Conservation (phyloP, 108 stramenopile genomes). For the Skeletonema menzelii region DNA sequence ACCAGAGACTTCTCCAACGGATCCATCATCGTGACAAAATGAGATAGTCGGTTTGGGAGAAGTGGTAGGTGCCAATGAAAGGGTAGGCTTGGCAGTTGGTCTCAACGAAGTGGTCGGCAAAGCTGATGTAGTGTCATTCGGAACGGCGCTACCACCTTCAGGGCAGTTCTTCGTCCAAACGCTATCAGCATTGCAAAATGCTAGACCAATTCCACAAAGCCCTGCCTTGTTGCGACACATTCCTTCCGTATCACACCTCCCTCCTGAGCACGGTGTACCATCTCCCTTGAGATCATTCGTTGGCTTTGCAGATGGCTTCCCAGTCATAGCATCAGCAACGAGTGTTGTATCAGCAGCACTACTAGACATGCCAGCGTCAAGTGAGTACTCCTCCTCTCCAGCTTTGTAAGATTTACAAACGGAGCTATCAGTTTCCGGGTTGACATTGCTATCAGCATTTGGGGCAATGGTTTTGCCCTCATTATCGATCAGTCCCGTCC, state of each 20-base stretch:
- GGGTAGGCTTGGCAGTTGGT: conserved; percentile 3
- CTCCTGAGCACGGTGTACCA: conserved; percentile 41
- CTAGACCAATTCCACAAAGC: conserved; percentile 38
- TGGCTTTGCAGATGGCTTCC: conserved; percentile 9
- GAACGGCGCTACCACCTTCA: neutral
- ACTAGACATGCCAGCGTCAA: conserved; percentile 42
- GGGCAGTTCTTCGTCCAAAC: conserved; percentile 30
- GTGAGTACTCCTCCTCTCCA: conserved; percentile 10
- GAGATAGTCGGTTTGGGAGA: neutral
- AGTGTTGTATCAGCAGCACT: neutral
- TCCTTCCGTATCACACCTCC: conserved; percentile 17
- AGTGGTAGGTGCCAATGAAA: neutral
- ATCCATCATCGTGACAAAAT: conserved; percentile 36
- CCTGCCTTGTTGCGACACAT: conserved; percentile 48
- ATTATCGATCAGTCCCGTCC: conserved; percentile 20
- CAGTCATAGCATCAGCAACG: neutral
- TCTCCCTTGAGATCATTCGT: conserved; percentile 41
- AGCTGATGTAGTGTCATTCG: neutral
- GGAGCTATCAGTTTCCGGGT: conserved; percentile 29
- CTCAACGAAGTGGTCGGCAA: conserved; percentile 5
- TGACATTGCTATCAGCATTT: conserved; percentile 33
- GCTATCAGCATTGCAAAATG: conserved; percentile 43
- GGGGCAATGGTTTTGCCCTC: conserved; percentile 18
- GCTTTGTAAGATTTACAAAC: conserved; percentile 17
- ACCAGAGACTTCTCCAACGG: conserved; percentile 18